Percentiles rank a stretch among this genome's conserved stretches.
Evolutionary conservation across 2,329 filamentous ascomycete genomes (phyloP).

Genomic region (Exophiala sp.): DNA sequence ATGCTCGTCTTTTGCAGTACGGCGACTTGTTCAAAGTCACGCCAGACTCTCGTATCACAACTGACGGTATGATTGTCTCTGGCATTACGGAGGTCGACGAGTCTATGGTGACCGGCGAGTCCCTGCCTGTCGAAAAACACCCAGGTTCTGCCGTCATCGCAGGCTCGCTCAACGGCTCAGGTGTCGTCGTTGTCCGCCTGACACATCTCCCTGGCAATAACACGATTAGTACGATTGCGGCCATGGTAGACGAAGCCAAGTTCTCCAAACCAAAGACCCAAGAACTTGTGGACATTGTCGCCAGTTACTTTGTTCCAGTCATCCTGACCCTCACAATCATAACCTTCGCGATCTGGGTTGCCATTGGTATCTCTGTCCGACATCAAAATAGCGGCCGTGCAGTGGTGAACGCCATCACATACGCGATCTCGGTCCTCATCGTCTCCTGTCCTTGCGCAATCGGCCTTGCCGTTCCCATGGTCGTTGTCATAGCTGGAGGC

Average conservation of each 20-base stretch:
- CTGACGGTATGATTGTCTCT: constrained; percentile 60
- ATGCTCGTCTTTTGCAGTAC: constrained; percentile 62
- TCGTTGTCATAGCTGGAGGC: constrained; percentile 65
- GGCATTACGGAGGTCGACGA: constrained; percentile 66
- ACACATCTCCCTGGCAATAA: constrained; percentile 63
- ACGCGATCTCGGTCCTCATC: constrained; percentile 64
- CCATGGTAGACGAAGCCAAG: constrained; percentile 65
- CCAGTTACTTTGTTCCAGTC: constrained; percentile 62
- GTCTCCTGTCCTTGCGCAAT: constrained; percentile 76
- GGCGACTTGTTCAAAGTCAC: constrained; percentile 61
- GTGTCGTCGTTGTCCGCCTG: constrained; percentile 47
- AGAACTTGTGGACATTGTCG: constrained; percentile 61
- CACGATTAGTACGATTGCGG: constrained; percentile 62
- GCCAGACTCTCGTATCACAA: constrained; percentile 57
- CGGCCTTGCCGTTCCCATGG: constrained; percentile 71
- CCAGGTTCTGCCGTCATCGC: constrained; percentile 55
- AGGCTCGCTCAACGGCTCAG: constrained; percentile 54
- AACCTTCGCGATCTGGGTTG: constrained; percentile 62
- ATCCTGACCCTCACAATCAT: constrained; percentile 54
- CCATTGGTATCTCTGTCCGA: constrained; percentile 51
- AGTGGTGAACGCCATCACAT: constrained; percentile 64
- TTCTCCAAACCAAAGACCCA: constrained; percentile 63
- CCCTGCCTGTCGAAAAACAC: constrained; percentile 54
- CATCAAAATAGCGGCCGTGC: too few relatives aligned
- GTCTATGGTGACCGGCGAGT: constrained; percentile 72